Evolutionary conservation across 805 yeast species (phyloP).

Genomic region (Wickerhamiella lipophila): DNA sequence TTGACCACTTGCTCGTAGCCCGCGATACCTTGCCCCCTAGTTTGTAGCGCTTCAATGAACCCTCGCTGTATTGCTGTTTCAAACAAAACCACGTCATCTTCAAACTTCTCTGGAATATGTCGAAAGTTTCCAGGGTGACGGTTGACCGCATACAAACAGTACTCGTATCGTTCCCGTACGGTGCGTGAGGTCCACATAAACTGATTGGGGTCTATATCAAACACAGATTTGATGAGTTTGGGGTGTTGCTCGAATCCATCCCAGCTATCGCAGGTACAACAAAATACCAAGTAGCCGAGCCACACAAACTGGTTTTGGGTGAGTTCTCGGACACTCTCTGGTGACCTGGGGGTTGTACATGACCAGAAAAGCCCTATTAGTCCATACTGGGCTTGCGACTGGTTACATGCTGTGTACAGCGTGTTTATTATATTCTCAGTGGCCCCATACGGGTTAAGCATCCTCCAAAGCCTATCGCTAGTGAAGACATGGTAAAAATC

Average conservation of each 20-base stretch:
- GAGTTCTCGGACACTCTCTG: background rate
- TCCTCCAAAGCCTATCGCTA: background rate
- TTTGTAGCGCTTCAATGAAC: background rate
- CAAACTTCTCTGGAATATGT: background rate
- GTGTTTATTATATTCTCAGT: background rate
- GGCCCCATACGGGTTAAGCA: slow-evolving; percentile 2
- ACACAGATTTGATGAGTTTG: background rate
- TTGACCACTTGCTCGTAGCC: background rate
- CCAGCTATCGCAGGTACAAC: background rate
- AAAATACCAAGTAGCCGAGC: background rate
- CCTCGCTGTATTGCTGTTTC: background rate
- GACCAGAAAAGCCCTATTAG: background rate
- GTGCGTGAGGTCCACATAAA: background rate
- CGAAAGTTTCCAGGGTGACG: background rate
- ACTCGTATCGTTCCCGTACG: background rate
- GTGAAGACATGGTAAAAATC: background rate
- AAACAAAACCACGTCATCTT: background rate
- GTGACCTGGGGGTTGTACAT: background rate
- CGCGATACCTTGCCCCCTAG: background rate
- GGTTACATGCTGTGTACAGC: background rate
- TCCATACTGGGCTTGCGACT: background rate
- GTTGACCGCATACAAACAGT: background rate
- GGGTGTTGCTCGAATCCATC: background rate
- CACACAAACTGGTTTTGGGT: background rate
- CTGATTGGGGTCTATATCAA: background rate